A percentile compares a stretch with the other conserved stretches of the same genome.
Conservation (phyloP, 352 stramenopile species). For the Globisporangium takayamanum region DNA sequence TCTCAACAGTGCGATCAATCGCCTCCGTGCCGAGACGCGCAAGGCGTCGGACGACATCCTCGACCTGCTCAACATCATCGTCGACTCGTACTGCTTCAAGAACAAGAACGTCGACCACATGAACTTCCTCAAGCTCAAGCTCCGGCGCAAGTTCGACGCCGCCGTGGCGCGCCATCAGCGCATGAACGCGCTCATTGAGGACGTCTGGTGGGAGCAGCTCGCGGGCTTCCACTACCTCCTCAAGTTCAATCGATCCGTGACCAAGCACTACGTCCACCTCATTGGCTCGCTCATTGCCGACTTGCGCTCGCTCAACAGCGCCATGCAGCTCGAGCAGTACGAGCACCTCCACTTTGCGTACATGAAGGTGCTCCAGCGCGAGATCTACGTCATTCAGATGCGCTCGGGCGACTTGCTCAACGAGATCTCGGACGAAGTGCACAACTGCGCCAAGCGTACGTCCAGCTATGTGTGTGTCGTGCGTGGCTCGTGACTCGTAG, state of each 20-base stretch:
- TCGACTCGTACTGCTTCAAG: constrained; percentile 85
- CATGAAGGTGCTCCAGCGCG: constrained; percentile 73
- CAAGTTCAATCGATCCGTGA: constrained; percentile 66
- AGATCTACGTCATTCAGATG: constrained; percentile 78
- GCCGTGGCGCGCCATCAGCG: constrained; percentile 37
- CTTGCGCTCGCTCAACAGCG: constrained; percentile 60
- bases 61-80: constrained; percentile 73
- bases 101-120: constrained; percentile 84
- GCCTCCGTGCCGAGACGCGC: constrained; percentile 41
- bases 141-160: constrained; percentile 65
- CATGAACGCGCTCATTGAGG: constrained; percentile 54
- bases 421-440: constrained; percentile 60
- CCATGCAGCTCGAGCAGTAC: constrained; percentile 79
- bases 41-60: constrained; percentile 49
- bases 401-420: constrained; percentile 53
- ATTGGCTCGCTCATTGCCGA: constrained; percentile 60
- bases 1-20: constrained; percentile 41
- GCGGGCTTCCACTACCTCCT: constrained; percentile 59
- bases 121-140: constrained; percentile 71
- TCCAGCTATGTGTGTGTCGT: not conserved
- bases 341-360: constrained; percentile 61
- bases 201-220: constrained; percentile 82
- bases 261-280: constrained; percentile 60
- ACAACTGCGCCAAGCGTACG: constrained; percentile 40
- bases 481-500: not conserved